Percentiles rank a stretch among this genome's conserved stretches.
Evolutionary conservation across 495 filamentous ascomycete species (phyloP).

Genomic region (Penicillium roqueforti): DNA sequence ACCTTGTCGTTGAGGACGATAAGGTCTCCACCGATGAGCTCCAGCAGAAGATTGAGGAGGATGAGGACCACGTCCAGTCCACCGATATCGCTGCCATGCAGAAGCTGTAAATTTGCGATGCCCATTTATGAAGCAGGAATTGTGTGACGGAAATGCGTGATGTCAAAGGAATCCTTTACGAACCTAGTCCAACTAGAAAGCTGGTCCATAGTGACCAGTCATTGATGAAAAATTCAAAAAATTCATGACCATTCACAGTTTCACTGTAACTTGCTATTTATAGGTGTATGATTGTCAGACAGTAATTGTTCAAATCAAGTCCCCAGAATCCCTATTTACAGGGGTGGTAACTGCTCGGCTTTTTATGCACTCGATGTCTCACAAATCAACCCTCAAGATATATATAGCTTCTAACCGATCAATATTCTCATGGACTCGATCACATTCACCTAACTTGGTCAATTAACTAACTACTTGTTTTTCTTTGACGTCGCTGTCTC

Average conservation of each 20-base stretch:
- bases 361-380: not conserved
- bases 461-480: not conserved
- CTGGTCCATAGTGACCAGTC: constrained; percentile 20
- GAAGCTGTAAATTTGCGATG: constrained; percentile 66
- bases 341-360: not conserved
- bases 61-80: constrained; percentile 97
- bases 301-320: not conserved
- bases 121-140: constrained; percentile 35
- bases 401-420: not conserved
- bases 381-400: not conserved
- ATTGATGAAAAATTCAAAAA: constrained; percentile 30
- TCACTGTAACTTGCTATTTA: not conserved
- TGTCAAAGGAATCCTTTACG: constrained; percentile 32
- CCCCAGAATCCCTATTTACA: too few species aligned
- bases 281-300: not conserved
- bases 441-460: not conserved
- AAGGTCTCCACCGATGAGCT: constrained; percentile 88
- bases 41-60: constrained; percentile 77
- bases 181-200: constrained; percentile 26
- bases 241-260: constrained; percentile 24
- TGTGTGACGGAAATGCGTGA: constrained; percentile 41
- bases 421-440: not conserved
- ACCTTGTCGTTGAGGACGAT: constrained; percentile 93
- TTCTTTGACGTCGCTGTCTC: not conserved
- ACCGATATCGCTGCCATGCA: constrained; percentile 88